Conservation (phyloP, 2,329 filamentous ascomycete genomes). For the Cordyceps cateniannulata region DNA sequence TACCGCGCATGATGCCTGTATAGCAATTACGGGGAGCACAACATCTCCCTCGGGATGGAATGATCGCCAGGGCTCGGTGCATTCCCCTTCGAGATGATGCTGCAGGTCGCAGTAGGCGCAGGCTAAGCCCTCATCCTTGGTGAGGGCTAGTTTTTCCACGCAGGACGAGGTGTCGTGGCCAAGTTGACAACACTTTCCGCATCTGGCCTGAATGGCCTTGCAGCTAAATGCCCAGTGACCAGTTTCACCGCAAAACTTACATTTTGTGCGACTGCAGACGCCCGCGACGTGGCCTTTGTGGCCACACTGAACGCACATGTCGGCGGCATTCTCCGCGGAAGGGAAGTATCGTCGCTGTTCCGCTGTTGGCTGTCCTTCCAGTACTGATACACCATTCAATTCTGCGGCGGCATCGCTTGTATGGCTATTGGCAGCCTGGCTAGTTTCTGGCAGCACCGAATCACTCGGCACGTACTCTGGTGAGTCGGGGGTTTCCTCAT, state of each 20-base stretch:
- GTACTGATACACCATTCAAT: conserved; percentile 16
- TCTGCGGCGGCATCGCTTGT: neutral
- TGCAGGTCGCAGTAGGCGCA: conserved; percentile 55
- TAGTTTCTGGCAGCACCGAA: neutral
- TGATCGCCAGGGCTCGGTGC: conserved; percentile 55
- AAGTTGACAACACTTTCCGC: conserved; percentile 54
- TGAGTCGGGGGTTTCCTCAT: neutral
- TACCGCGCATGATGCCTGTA: conserved; percentile 48
- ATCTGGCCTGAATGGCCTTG: conserved; percentile 40
- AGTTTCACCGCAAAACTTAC: conserved; percentile 40
- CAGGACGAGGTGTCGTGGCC: conserved; percentile 52
- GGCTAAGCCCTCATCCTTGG: conserved; percentile 46
- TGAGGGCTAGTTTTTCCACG: conserved; percentile 46
- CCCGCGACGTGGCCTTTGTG: conserved; percentile 38
- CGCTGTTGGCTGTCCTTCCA: conserved; percentile 1
- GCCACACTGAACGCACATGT: conserved; percentile 48
- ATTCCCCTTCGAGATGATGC: conserved; percentile 53
- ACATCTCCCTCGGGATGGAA: conserved; percentile 36
- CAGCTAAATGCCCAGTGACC: conserved; percentile 46
- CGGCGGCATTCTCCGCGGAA: conserved; percentile 33
- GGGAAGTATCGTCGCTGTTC: conserved; percentile 45
- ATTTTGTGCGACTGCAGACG: conserved; percentile 39
- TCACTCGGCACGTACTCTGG: conserved; percentile 12
- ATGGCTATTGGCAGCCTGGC: conserved; percentile 8
- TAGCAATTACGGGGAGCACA: conserved; percentile 40